phyloP scores from a whole-genome alignment of 2,329 filamentous ascomycete genomes.

The Nannizziopsis barbatae region DNA sequence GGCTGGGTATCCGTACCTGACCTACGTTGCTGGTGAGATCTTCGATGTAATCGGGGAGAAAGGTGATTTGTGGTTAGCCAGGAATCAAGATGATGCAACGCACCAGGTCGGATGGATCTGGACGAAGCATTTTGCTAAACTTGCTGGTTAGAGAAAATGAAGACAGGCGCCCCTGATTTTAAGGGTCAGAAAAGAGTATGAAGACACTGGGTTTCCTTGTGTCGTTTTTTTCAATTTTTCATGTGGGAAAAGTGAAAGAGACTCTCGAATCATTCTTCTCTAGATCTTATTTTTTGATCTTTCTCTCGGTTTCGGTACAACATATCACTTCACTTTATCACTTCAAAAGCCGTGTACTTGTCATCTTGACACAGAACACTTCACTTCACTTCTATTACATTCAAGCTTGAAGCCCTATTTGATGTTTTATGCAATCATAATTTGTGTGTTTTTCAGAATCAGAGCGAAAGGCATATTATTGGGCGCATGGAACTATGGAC shows the following conservation, averaged over 20 bases:
- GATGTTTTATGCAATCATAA: too few species aligned
- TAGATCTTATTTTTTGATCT: too few species aligned
- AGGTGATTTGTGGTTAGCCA: constrained; percentile 92
- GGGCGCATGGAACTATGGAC: too few species aligned
- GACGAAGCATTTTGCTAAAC: constrained; percentile 86
- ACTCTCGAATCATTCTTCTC: neutral
- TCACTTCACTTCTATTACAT: too few species aligned
- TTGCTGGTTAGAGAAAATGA: constrained; percentile 20
- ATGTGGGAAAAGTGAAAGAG: neutral
- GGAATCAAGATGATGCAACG: constrained; percentile 82
- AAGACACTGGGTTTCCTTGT: neutral
- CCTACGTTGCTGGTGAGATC: constrained; percentile 89
- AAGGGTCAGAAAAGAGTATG: too few species aligned
- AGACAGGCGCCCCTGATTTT: neutral
- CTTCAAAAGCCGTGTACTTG: too few species aligned
- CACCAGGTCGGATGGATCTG: constrained; percentile 91
- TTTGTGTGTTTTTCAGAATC: too few species aligned
- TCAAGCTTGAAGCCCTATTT: too few species aligned
- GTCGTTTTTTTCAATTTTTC: neutral
- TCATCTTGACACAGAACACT: too few species aligned
- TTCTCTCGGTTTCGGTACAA: too few species aligned
- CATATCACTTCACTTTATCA: too few species aligned
- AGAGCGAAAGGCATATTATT: too few species aligned
- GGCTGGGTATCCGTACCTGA: constrained; percentile 89
- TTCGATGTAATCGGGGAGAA: constrained; percentile 93